Evolutionary conservation across 2,329 filamentous ascomycete genomes (phyloP).

Genomic region (Sarocladium strictum): DNA sequence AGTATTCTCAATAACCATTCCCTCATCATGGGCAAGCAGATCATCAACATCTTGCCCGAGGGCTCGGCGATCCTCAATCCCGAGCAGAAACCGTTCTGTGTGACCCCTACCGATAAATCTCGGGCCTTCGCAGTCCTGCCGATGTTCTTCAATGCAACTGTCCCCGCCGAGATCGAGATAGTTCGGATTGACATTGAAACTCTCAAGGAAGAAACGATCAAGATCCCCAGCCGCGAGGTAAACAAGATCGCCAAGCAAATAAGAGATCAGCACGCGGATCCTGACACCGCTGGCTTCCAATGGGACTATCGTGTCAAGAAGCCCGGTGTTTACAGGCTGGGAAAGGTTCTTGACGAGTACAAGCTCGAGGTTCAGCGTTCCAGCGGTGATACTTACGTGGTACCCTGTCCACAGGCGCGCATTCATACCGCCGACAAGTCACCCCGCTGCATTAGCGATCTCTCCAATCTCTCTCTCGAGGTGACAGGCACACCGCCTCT

Average conservation of each 20-base stretch:
- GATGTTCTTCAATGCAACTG: conserved; percentile 89
- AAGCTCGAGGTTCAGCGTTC: conserved; percentile 84
- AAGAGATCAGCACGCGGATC: conserved; percentile 60
- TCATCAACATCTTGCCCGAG: conserved; percentile 95
- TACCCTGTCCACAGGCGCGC: conserved; percentile 74
- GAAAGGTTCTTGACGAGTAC: conserved; percentile 84
- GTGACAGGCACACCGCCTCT: conserved; percentile 86
- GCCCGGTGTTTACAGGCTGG: conserved; percentile 78
- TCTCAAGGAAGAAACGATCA: conserved; percentile 72
- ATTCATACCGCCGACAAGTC: conserved; percentile 58
- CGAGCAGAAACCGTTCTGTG: conserved; percentile 71
- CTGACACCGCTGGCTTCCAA: conserved; percentile 53
- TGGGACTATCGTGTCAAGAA: conserved; percentile 76
- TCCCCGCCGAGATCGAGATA: conserved; percentile 84
- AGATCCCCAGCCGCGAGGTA: conserved; percentile 67
- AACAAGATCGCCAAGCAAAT: conserved; percentile 66
- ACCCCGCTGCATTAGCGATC: conserved; percentile 76
- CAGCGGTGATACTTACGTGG: conserved; percentile 73
- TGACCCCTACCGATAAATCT: conserved; percentile 54
- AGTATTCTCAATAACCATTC: conserved; percentile 87
- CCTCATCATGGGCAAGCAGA: conserved; percentile 91
- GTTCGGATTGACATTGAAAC: conserved; percentile 79
- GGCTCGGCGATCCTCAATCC: conserved; percentile 90
- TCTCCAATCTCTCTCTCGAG: conserved; percentile 78
- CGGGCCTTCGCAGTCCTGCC: conserved; percentile 62